Base-by-base conservation (phyloP, 2,329 filamentous ascomycete genomes). In the Diplodia seriata region DNA sequence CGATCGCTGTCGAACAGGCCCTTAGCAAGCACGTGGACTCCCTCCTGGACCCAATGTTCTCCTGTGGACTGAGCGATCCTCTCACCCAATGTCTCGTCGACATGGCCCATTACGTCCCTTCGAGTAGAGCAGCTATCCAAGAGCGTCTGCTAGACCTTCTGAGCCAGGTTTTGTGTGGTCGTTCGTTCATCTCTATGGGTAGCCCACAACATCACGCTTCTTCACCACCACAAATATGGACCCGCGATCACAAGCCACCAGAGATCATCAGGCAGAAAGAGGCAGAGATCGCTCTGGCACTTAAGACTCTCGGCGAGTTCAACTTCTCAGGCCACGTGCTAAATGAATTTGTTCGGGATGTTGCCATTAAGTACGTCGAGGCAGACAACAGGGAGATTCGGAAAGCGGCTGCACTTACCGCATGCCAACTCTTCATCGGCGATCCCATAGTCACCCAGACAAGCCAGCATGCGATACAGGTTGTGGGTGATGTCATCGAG, bases 21-120 rank as follows among this genome's bases (percentile, higher is more conserved):
- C 84, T 99, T 65, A 98, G 93, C 85, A 99, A 98, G 80, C 97
- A 98, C 77, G 97, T 99, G 89, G 94, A 97, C 76, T 92, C 94
- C 14, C 83, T 99, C 33, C 86, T 99, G 11, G 94, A 97, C 73
- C 94, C 96, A 12, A 97, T 99, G 69, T 99, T 99, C 79, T 94
- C 93, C 18, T 99, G 95, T 76, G 95, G 97, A 59, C 85, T 99
- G 64, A 97, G 93, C 47, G 91, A 94, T 68, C 95, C 96, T 72
- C 86, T 99, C 29, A 97, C 94, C 0, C 94, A 98, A 77, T 96
- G 96, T 2, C 84, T 99, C 66, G 94, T 98, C 26, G 96, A 99
- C 75, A 97, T 99, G 92, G 95, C 95, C 33, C 97, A 98, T 76
- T 98, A 99, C 76, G 97, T 99, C 56, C 95, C 94, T 0, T 93